Evolutionary conservation across 139 green algal genomes (phyloP).

Genomic region (Picocystis salinarum): DNA sequence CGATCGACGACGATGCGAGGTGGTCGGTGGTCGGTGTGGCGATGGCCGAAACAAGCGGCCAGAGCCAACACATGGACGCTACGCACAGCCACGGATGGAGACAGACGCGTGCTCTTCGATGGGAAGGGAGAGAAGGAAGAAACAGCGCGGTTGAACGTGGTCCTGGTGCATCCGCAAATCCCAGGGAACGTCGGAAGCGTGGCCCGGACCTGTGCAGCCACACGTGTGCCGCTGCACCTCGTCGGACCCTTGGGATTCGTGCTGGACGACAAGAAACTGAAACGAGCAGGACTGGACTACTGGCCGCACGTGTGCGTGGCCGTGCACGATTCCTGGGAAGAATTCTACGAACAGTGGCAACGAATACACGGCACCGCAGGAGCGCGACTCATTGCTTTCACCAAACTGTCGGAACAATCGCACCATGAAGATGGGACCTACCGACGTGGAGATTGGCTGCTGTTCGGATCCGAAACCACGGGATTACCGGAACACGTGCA

Average conservation of each 20-base stretch:
- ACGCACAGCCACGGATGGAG: too few species aligned
- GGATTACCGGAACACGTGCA: conserved; percentile 40
- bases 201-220: conserved; percentile 18
- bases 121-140: too few species aligned
- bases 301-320: conserved; percentile 52
- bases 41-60: too few species aligned
- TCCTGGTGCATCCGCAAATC: conserved; percentile 5
- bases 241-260: conserved; percentile 65
- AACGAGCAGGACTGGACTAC: conserved; percentile 58
- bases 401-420: conserved; percentile 28
- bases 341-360: conserved; percentile 18
- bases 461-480: conserved; percentile 17
- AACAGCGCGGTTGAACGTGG: too few species aligned
- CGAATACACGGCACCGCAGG: background rate
- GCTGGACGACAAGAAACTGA: conserved; percentile 33
- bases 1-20: too few species aligned
- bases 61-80: too few species aligned
- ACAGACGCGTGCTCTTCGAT: too few species aligned
- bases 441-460: conserved; percentile 22
- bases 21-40: too few species aligned
- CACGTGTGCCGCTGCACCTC: conserved; percentile 47
- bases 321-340: conserved; percentile 39
- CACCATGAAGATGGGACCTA: conserved; percentile 27
- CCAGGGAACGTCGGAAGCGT: conserved; percentile 18
- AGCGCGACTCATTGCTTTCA: conserved; percentile 41